phyloP scores from a whole-genome alignment of 1,284 basidiomycete genomes.

The Ustilago lituana region DNA sequence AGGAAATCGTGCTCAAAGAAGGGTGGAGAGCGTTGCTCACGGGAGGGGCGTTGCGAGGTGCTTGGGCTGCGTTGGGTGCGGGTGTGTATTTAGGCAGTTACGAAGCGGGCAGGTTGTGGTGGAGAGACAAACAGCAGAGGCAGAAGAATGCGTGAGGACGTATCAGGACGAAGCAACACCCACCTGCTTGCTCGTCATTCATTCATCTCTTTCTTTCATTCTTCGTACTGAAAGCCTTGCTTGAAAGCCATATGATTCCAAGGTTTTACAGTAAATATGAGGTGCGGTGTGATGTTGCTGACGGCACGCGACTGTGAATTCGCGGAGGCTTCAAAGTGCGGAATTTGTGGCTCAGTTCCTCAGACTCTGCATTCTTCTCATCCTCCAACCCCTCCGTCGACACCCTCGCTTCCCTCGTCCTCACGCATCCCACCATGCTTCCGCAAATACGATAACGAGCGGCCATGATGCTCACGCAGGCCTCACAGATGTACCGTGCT shows the following conservation, averaged over 20 bases:
- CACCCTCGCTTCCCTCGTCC: background rate
- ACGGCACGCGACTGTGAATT: background rate
- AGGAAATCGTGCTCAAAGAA: slow-evolving; percentile 39
- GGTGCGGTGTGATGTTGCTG: no score
- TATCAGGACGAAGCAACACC: background rate
- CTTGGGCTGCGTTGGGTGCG: slow-evolving; percentile 60
- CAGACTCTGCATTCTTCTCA: slow-evolving; percentile 12
- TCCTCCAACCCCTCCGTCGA: background rate
- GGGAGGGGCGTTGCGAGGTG: slow-evolving; percentile 51
- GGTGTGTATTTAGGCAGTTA: slow-evolving; percentile 62
- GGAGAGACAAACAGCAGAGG: slow-evolving; percentile 45
- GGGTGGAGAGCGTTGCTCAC: slow-evolving; percentile 51
- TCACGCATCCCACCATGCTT: background rate
- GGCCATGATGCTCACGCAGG: background rate
- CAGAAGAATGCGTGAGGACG: slow-evolving; percentile 8
- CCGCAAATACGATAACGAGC: background rate
- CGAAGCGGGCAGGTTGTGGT: slow-evolving; percentile 60
- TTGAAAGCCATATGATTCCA: no score
- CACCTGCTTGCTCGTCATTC: no score
- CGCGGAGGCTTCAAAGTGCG: background rate
- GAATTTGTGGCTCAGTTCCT: background rate
- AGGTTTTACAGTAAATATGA: no score
- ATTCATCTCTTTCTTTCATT: no score
- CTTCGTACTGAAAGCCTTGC: no score
- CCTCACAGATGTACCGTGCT: background rate